Base-by-base conservation (phyloP, 2,329 filamentous ascomycete species). In the Trichophyton benhamiae region DNA sequence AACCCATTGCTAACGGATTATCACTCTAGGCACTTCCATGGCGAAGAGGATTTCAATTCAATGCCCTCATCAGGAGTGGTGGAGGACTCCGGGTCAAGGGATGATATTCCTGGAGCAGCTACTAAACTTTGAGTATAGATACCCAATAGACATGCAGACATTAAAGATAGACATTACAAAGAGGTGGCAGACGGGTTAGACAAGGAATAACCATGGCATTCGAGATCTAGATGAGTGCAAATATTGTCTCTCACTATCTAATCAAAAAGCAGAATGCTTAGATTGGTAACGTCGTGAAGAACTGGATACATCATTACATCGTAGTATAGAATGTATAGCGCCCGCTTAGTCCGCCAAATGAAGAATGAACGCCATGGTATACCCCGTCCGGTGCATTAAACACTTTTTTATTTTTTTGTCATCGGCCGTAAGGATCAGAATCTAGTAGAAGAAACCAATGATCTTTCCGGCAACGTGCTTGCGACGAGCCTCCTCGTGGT, bases 381-480 rank as follows among this genome's bases (percentile, higher is more conserved):
- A 17, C 46, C 46, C 46, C 9, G 22, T 27, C 46, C 20, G 20
- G 22, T 49, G 13, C 13, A 25, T 49, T n/a, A 55, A 49, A 55
- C 49, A 55, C 49, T 33, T 49, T 49, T 55, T 30, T 5, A 17
- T 38, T 36, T 13, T 17, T n/a, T 6, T 13, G 49, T 7, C 13
- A 25, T 6, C 4, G 27, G 9, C 33, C 33, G 11, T 13, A 33
- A 27, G 27, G n/a, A 33, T 30, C 49, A 53, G 55, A 30, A 25
- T 77, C 78, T 94, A 96, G 85, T 96, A 97, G 85, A 96, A 96
- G 87, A 97, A 99, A 74, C 94, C 94, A 72, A 97, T 89, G 80
- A 99, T 89, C 87, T 99, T 99, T 81, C 94, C 94, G 71, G 92
- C 87, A 76, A 97, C 94, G 83, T 99, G 94, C 87, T 97, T 97